Percentiles rank a stretch among this genome's conserved stretches.
Evolutionary conservation across 495 filamentous ascomycete genomes (phyloP).

Genomic region (Tuber brumale): DNA sequence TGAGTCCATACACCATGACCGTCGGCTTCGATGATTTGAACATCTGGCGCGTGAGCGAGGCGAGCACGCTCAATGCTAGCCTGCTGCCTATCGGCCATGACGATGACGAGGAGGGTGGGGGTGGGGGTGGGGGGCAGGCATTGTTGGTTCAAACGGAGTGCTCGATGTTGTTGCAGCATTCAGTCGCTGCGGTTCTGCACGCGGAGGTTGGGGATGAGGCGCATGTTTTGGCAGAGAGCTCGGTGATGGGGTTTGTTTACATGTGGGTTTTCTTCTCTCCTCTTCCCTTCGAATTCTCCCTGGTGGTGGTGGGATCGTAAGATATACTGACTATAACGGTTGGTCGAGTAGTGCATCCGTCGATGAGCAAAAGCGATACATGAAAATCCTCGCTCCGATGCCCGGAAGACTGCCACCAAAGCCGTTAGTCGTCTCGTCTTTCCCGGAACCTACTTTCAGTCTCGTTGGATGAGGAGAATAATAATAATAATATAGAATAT

Average conservation of each 20-base stretch:
- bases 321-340: constrained; percentile 41
- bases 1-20: constrained; percentile 78
- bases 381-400: constrained; percentile 75
- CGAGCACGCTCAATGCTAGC: constrained; percentile 37
- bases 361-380: constrained; percentile 71
- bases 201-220: constrained; percentile 59
- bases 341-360: constrained; percentile 52
- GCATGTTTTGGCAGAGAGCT: constrained; percentile 71
- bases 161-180: constrained; percentile 55
- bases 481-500: not conserved
- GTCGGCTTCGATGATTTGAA: constrained; percentile 64
- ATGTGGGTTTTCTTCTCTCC: constrained; percentile 45
- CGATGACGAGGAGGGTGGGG: constrained; percentile 27
- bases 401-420: constrained; percentile 68
- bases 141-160: constrained; percentile 58
- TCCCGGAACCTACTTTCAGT: constrained; percentile 38
- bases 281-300: not conserved
- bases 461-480: constrained; percentile 24
- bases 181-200: constrained; percentile 73
- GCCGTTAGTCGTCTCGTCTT: constrained; percentile 55
- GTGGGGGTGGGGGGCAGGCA: constrained; percentile 18
- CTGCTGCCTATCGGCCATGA: constrained; percentile 42
- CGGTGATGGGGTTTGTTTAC: constrained; percentile 86
- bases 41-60: constrained; percentile 58
- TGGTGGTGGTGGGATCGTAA: not conserved